These are phyloP conservation scores for Plenodomus biglobosus DNA, from an alignment of 2,329 filamentous ascomycete genomes.

Conservation along the genomic window DNA sequence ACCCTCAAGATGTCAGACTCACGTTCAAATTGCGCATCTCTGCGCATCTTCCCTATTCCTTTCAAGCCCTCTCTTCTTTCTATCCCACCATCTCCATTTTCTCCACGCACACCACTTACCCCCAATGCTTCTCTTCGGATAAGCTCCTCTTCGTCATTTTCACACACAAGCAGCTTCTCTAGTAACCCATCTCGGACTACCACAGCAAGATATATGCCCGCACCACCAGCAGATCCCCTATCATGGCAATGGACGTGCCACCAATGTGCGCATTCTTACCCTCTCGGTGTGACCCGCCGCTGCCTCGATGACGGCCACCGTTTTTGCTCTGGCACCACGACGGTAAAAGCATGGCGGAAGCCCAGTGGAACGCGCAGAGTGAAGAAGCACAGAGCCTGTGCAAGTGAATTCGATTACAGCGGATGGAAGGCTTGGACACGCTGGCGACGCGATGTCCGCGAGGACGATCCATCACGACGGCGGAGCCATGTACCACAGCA, in stretches of 20 bases:
- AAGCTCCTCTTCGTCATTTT: neutral
- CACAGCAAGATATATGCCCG: slow-evolving; percentile 13
- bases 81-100: slow-evolving; percentile 50
- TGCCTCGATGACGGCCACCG: slow-evolving; percentile 58
- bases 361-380: slow-evolving; percentile 4
- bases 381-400: slow-evolving; percentile 48
- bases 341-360: slow-evolving; percentile 38
- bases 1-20: neutral
- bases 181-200: neutral
- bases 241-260: slow-evolving; percentile 59
- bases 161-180: neutral
- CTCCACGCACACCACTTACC: slow-evolving; percentile 35
- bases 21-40: neutral
- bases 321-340: slow-evolving; percentile 55
- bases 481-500: neutral
- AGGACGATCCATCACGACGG: slow-evolving; percentile 2
- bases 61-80: slow-evolving; percentile 50
- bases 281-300: slow-evolving; percentile 53
- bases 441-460: slow-evolving; percentile 43
- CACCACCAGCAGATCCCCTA: slow-evolving; percentile 34
- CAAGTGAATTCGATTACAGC: slow-evolving; percentile 56
- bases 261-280: slow-evolving; percentile 51
- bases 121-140: slow-evolving; percentile 5
- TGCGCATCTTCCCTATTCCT: slow-evolving; percentile 42
- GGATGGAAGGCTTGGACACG: slow-evolving; percentile 53